Percentiles rank a stretch among this genome's conserved stretches.
Conservation (phyloP, 2,329 filamentous ascomycete species). For the Dactylonectria macrodidyma region DNA sequence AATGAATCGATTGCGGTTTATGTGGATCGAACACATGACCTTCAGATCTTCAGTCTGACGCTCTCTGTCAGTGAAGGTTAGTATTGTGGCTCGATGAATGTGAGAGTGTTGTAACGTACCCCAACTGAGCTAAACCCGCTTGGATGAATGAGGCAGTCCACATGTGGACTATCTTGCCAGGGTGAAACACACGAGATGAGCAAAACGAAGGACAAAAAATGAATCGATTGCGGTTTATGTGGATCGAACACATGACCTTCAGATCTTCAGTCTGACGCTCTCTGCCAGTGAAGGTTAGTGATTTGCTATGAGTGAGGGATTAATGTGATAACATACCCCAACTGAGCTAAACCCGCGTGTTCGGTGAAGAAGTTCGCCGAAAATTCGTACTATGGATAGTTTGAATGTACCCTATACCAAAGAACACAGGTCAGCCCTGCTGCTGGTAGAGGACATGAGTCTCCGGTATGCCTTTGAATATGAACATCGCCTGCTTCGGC, state of each 20-base stretch:
- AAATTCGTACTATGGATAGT: slow-evolving; percentile 5
- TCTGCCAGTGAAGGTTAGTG: slow-evolving; percentile 31
- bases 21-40: slow-evolving; percentile 34
- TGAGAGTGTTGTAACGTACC: no score
- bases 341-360: slow-evolving; percentile 33
- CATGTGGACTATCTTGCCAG: no score
- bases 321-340: slow-evolving; percentile 27
- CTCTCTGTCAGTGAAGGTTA: slow-evolving; percentile 21
- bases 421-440: no score
- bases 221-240: slow-evolving; percentile 25
- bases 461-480: no score
- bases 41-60: slow-evolving; percentile 33
- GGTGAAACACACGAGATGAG: no score
- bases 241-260: slow-evolving; percentile 34
- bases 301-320: slow-evolving; percentile 22
- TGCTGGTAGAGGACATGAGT: no score
- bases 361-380: background rate
- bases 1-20: slow-evolving; percentile 22
- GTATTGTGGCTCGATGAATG: no score
- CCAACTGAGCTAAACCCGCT: slow-evolving; percentile 34
- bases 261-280: slow-evolving; percentile 35
- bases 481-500: no score
- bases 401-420: no score
- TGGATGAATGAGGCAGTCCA: no score
- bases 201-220: no score